Evolutionary conservation across 1,284 basidiomycete species (phyloP).

Genomic region (Schizopora paradoxa): DNA sequence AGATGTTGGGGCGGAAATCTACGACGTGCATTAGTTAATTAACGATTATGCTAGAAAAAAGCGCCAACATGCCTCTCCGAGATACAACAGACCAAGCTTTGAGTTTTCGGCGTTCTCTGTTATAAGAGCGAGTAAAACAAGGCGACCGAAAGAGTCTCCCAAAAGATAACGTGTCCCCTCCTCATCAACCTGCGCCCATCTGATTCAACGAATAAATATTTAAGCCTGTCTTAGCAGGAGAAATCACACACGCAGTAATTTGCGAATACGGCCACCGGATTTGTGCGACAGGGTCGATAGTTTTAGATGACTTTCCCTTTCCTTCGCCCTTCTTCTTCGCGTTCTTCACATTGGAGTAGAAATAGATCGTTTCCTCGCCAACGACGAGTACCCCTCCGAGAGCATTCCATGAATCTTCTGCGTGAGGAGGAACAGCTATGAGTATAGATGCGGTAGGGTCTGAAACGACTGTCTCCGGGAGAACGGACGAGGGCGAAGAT

Average conservation of each 20-base stretch:
- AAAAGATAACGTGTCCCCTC: conserved; percentile 52
- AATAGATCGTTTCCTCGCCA: conserved; percentile 55
- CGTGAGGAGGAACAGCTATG: conserved; percentile 39
- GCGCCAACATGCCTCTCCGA: conserved; percentile 64
- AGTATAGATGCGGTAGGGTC: conserved; percentile 39
- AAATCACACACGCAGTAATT: conserved; percentile 48
- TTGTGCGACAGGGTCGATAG: conserved; percentile 5
- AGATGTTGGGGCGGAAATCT: conserved; percentile 75
- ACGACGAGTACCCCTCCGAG: conserved; percentile 64
- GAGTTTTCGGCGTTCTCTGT: conserved; percentile 39
- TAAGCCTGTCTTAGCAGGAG: conserved; percentile 10
- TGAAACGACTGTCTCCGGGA: conserved; percentile 24
- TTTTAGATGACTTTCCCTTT: neutral
- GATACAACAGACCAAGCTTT: conserved; percentile 54
- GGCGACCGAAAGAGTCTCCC: conserved; percentile 74
- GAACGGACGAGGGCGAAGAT: conserved; percentile 33
- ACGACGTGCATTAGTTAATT: conserved; percentile 4
- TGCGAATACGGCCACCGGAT: conserved; percentile 72
- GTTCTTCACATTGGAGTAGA: conserved; percentile 44
- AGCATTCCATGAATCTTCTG: conserved; percentile 31
- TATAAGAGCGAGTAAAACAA: conserved; percentile 61
- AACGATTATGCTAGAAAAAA: conserved; percentile 2
- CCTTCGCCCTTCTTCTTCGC: conserved; percentile 38
- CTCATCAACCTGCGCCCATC: conserved; percentile 45
- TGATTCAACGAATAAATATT: conserved; percentile 25